Base-by-base conservation (phyloP, 768 basidiomycete genomes). In the Hygrophoropsis aurantiaca region DNA sequence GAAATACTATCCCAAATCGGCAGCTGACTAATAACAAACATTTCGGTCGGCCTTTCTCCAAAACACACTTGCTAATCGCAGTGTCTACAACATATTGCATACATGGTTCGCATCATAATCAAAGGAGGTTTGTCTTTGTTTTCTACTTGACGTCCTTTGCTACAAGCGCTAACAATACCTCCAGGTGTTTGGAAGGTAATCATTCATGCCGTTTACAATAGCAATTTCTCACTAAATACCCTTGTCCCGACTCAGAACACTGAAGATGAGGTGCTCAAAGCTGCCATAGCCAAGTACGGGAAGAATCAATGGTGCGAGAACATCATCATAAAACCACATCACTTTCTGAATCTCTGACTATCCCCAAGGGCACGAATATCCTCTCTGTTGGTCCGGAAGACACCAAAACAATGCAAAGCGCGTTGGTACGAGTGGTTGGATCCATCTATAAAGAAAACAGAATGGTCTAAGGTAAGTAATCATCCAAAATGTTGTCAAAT, bases 401-500 rank as follows among this genome's bases (percentile, higher is more conserved):
- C 97, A 2, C 94, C 97, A 10, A 99, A 99, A 65, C 97, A 99
- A 73, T 99, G 97, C 75, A 99, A 99, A 69, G 92, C 92, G 1
- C 88, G 93, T 33, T 98, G 95, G 95, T 97, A 95, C 62, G 95
- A 97, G 72, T 98, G 97, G 97, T 74, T 98, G 40, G 97, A 99
- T 71, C 97, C 97, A 5, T 94, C 93, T 42, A 99, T 98, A 70
- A 97, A 97, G 71, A 99, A 99, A 76, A 97, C 95, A 15, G 97
- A 98, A 67, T 99, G 97, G 97, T 97, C 94, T 38, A 98, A 97
- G 74, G 94, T 86, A 50, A 39, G 78, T 16, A 13, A 16, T 27
- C 13, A 16, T 11, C 6, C 33, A 10, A 15, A 3, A 15, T 21
- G 0, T 26, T 39, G 8, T 15, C 8, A 25, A 15, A 9, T 39